phyloP scores from a whole-genome alignment of 2,329 filamentous ascomycete genomes.

The Pseudogymnoascus sp. region DNA sequence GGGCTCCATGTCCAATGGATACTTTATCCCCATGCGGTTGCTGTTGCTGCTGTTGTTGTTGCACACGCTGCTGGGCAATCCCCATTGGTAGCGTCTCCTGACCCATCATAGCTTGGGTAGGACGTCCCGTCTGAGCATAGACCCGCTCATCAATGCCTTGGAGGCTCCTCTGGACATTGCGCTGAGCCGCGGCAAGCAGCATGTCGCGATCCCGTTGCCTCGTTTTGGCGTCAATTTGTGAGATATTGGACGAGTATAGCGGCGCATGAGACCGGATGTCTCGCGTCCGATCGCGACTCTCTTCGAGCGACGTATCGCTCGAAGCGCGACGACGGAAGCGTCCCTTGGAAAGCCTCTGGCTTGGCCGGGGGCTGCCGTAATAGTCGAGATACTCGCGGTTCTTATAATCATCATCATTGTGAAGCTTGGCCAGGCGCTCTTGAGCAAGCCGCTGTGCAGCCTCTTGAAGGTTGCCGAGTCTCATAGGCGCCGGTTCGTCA shows the following conservation, averaged over 20 bases:
- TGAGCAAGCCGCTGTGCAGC: conserved; percentile 79
- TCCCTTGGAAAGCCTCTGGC: conserved; percentile 42
- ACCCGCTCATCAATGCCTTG: conserved; percentile 76
- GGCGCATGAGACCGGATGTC: conserved; percentile 74
- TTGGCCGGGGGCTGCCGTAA: conserved; percentile 50
- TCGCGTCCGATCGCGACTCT: conserved; percentile 56
- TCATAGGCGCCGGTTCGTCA: conserved; percentile 37
- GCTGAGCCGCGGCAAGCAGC: conserved; percentile 69
- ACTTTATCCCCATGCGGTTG: conserved; percentile 32
- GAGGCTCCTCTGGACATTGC: conserved; percentile 74
- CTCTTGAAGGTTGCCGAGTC: conserved; percentile 64
- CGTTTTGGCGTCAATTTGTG: conserved; percentile 64
- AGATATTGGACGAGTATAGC: conserved; percentile 59
- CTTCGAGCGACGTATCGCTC: conserved; percentile 50
- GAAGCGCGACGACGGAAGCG: conserved; percentile 51
- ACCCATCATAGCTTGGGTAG: conserved; percentile 57
- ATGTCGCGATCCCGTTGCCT: conserved; percentile 65
- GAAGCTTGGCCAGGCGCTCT: conserved; percentile 71
- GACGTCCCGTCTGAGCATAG: conserved; percentile 66
- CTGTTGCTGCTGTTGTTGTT: conserved; percentile 31
- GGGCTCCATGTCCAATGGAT: conserved; percentile 72
- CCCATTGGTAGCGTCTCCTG: conserved; percentile 65
- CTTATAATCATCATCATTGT: conserved; percentile 59
- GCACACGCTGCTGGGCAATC: conserved; percentile 45
- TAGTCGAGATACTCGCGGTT: conserved; percentile 63